Percentiles rank a stretch among this genome's conserved stretches.
phyloP scores from a whole-genome alignment of 2,329 filamentous ascomycete species.

The Aspergillus persii region DNA sequence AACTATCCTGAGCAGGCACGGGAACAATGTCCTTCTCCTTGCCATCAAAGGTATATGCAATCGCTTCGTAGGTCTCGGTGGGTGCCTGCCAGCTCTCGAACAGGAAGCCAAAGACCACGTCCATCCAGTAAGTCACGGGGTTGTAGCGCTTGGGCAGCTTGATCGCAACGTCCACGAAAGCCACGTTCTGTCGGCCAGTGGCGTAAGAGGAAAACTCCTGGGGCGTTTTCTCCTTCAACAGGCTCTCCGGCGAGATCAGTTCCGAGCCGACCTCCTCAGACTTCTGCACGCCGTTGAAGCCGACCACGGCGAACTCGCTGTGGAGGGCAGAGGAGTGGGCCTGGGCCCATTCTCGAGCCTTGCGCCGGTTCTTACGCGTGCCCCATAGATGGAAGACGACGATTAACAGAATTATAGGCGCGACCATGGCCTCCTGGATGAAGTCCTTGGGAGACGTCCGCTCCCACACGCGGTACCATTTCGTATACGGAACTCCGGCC shows the following conservation, averaged over 20 bases:
- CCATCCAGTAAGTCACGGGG: slow-evolving; percentile 65
- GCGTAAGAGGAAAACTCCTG: slow-evolving; percentile 86
- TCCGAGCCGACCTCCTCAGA: slow-evolving; percentile 41
- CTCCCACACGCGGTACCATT: slow-evolving; percentile 97
- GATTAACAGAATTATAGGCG: slow-evolving; percentile 71
- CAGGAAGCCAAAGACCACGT: slow-evolving; percentile 70
- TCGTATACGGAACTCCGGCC: slow-evolving; percentile 68
- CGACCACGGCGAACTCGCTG: slow-evolving; percentile 82
- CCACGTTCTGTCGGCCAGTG: slow-evolving; percentile 87
- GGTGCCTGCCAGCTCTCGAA: slow-evolving; percentile 72
- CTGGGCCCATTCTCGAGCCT: slow-evolving; percentile 76
- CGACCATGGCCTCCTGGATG: slow-evolving; percentile 77
- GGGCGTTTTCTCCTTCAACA: slow-evolving; percentile 82
- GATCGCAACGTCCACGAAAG: slow-evolving; percentile 83
- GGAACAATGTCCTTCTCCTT: slow-evolving; percentile 79
- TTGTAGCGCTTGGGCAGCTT: slow-evolving; percentile 84
- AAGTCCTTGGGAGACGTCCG: slow-evolving; percentile 82
- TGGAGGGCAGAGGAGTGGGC: slow-evolving; percentile 70
- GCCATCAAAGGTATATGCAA: slow-evolving; percentile 86
- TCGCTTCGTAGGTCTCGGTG: slow-evolving; percentile 71
- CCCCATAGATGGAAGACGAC: slow-evolving; percentile 79
- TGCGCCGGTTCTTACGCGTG: slow-evolving; percentile 72
- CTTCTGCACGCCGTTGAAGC: slow-evolving; percentile 63
- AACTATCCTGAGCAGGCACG: slow-evolving; percentile 61
- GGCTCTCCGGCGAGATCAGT: slow-evolving; percentile 51